Percentiles rank a stretch among this genome's conserved stretches.
These are phyloP conservation scores for Phytophthora hybrid DNA, from an alignment of 352 stramenopile species.

Conservation along the genomic window DNA sequence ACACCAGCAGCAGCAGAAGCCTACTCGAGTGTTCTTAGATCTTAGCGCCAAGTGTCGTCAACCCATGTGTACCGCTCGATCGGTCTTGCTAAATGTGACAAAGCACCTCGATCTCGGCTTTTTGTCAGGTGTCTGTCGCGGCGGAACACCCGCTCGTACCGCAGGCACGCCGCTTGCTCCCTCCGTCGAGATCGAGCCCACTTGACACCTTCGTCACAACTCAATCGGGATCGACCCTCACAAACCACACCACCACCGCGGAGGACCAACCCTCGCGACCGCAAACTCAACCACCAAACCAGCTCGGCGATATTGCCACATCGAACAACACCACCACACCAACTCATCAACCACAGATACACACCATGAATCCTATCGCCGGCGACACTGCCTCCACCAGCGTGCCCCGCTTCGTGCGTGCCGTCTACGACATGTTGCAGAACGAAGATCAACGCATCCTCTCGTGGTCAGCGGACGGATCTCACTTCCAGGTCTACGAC, in stretches of 20 bases:
- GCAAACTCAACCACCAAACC: no score
- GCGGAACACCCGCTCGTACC: background rate
- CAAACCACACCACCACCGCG: background rate
- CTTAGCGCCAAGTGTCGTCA: background rate
- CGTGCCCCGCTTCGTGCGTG: slow-evolving; percentile 55
- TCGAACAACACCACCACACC: no score
- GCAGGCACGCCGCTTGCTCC: no score
- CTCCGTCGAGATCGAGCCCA: no score
- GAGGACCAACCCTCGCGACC: no score
- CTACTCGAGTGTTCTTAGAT: slow-evolving; percentile 16
- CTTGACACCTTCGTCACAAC: background rate
- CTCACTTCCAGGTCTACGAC: slow-evolving; percentile 87
- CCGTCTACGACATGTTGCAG: slow-evolving; percentile 66
- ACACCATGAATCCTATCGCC: background rate
- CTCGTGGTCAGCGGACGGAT: slow-evolving; percentile 55
- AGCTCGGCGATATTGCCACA: background rate
- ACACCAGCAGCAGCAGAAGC: slow-evolving; percentile 1
- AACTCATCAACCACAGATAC: no score
- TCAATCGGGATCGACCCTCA: background rate
- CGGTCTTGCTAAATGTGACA: background rate
- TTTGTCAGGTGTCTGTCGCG: background rate
- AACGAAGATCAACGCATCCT: slow-evolving; percentile 58
- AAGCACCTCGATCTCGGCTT: background rate
- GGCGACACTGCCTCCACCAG: slow-evolving; percentile 1
- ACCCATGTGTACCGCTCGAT: background rate